Percentiles rank a stretch among this genome's conserved stretches.
Evolutionary conservation across 2,329 filamentous ascomycete species (phyloP).

Genomic region (Beauveria varroae): DNA sequence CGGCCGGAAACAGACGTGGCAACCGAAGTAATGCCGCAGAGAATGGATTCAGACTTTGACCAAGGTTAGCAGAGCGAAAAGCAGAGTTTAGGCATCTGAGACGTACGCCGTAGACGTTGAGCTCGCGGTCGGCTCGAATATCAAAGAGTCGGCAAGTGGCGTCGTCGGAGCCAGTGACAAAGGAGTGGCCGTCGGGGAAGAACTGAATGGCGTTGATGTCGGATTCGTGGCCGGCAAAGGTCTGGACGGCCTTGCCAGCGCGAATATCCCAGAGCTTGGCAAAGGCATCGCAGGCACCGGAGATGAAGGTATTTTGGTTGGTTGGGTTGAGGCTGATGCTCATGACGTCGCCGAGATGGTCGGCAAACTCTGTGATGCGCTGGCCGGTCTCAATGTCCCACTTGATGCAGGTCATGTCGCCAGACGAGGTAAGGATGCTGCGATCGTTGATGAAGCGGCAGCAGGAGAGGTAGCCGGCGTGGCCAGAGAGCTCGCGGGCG

Average conservation of each 20-base stretch:
- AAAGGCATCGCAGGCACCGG: constrained; percentile 97
- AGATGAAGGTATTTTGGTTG: constrained; percentile 98
- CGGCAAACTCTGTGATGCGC: constrained; percentile 95
- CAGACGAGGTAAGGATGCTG: constrained; percentile 93
- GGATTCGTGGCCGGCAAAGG: constrained; percentile 95
- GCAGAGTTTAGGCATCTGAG: not conserved
- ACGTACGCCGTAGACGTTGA: constrained; percentile 62
- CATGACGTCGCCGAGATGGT: constrained; percentile 98
- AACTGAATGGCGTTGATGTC: constrained; percentile 99
- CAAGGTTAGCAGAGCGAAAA: constrained; percentile 14
- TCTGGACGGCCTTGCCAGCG: constrained; percentile 96
- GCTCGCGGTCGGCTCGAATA: constrained; percentile 83
- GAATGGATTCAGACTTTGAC: constrained; percentile 81
- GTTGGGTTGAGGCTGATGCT: constrained; percentile 99
- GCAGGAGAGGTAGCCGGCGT: constrained; percentile 96
- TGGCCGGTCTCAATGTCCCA: constrained; percentile 99
- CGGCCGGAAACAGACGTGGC: constrained; percentile 95
- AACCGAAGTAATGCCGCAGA: constrained; percentile 96
- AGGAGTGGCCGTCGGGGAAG: constrained; percentile 97
- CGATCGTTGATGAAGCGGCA: constrained; percentile 98
- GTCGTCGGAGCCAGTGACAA: constrained; percentile 95
- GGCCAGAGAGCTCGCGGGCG: constrained; percentile 88
- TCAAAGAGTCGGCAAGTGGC: constrained; percentile 96
- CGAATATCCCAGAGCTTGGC: constrained; percentile 99
- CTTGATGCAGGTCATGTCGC: constrained; percentile 99